Base-by-base conservation (phyloP, 192 early-diverging fungal genomes). In the Coemansia sp. region DNA sequence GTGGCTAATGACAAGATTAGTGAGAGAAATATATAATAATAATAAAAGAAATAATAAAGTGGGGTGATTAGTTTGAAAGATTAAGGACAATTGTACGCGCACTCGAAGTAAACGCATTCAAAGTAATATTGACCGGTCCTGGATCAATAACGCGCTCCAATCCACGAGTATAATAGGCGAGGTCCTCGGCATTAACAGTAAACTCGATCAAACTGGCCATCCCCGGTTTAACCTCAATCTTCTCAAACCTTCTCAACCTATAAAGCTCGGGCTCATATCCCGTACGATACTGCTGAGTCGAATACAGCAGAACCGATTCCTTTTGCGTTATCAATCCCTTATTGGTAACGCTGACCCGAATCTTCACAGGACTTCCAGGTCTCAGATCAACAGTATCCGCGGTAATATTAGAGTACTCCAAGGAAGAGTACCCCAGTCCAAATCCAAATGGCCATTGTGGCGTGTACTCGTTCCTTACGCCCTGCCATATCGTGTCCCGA, bases 381-480 rank as follows among this genome's bases (percentile, higher is more conserved):
- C 58, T 32, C 15, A 80, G 24, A 24, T 67, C 47, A 9, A 25
- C 32, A 0, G 37, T 36, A 22, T 59, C 60, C 1, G 60, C 56
- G 24, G 63, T 67, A 31, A 90, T 42, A 29, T 79, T 76, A 17
- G 74, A 71, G 64, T 87, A 90, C 1, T 46, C 62, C 37, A 88
- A 64, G 11, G 57, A 54, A 0, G 84, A 73, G 64, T 89, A 90
- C 9, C 84, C 82, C 4, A 88, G 59, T 11, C 89, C 87, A 24
- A 76, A 75, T 22, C 86, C 79, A 46, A 90, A 90, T 4, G 87
- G 61, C 42, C 76, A 90, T n/a, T 79, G 65, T 3, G 86, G 87
- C 11, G 79, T 65, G 59, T 87, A 88, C 60, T 86, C 83, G 14
- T 62, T 53, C 35, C 46, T 29, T 1, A 66, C 31, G 17, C 72